Percentiles rank a stretch among this genome's conserved stretches.
These are phyloP conservation scores for Butyriboletus appendiculatus DNA, from an alignment of 1,284 basidiomycete species.

Conservation along the genomic window DNA sequence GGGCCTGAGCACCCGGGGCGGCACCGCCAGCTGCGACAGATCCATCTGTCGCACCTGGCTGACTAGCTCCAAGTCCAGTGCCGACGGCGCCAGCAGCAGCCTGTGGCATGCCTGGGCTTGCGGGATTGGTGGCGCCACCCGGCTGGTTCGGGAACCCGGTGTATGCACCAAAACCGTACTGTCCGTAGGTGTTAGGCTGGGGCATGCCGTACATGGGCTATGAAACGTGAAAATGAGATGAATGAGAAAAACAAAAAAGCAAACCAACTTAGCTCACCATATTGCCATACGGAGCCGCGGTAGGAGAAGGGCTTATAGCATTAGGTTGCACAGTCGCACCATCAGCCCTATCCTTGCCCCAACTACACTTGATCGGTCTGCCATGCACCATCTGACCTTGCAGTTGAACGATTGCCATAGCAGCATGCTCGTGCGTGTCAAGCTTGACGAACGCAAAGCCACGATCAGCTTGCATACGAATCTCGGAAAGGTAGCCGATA, in stretches of 20 bases:
- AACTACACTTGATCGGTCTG: constrained; percentile 94
- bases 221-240: constrained; percentile 2
- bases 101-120: constrained; percentile 69
- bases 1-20: constrained; percentile 62
- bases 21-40: constrained; percentile 45
- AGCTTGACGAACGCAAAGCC: constrained; percentile 99
- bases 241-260: constrained; percentile 2
- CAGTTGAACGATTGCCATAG: constrained; percentile 94
- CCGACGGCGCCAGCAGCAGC: constrained; percentile 50
- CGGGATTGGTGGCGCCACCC: constrained; percentile 47
- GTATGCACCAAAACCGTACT: constrained; percentile 77
- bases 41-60: constrained; percentile 58
- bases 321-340: constrained; percentile 56
- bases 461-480: constrained; percentile 97
- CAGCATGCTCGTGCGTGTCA: constrained; percentile 96
- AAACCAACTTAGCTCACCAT: constrained; percentile 51
- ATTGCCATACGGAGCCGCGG: constrained; percentile 69
- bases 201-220: constrained; percentile 88
- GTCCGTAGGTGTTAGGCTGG: constrained; percentile 74
- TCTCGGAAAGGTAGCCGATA: constrained; percentile 96
- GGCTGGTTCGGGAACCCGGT: constrained; percentile 67
- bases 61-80: constrained; percentile 54
- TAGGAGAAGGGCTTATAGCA: constrained; percentile 64
- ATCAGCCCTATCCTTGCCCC: constrained; percentile 94
- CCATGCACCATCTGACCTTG: constrained; percentile 96